These are phyloP conservation scores for Benincasa hispida DNA, from an alignment of 306 rosid species.

Conservation along the genomic window DNA sequence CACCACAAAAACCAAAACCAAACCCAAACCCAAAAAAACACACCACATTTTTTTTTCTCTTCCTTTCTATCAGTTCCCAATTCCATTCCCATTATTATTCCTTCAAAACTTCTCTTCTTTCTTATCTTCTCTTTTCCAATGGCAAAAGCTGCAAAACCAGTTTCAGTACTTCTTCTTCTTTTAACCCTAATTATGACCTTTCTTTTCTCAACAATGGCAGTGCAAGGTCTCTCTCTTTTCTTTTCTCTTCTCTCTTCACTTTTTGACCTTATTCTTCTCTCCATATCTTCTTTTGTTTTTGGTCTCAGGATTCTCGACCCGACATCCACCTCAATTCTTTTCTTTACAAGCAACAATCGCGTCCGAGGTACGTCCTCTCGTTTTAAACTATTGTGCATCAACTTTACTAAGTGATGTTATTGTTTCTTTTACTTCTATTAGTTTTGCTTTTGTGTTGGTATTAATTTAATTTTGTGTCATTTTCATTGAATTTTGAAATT, in stretches of 20 bases:
- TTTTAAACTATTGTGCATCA: too few species aligned
- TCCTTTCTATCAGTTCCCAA: too few species aligned
- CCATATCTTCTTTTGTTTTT: neutral
- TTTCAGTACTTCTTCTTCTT: neutral
- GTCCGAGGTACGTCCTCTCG: neutral
- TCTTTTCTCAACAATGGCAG: neutral
- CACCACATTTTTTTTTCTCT: too few species aligned
- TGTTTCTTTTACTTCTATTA: too few species aligned
- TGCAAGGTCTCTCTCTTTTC: neutral
- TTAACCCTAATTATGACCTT: neutral
- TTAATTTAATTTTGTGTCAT: too few species aligned
- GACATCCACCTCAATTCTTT: neutral
- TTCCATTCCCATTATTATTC: too few species aligned
- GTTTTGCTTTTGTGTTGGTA: too few species aligned
- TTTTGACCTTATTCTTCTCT: too few species aligned
- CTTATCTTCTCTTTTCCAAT: neutral
- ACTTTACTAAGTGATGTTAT: too few species aligned
- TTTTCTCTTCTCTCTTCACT: neutral
- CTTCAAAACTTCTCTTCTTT: neutral
- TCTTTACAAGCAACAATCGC: neutral
- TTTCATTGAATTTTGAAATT: too few species aligned
- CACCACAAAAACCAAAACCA: too few species aligned
- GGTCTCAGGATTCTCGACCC: neutral
- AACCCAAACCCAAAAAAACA: too few species aligned
- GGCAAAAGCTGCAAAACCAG: slow-evolving; percentile 7